phyloP scores from a whole-genome alignment of 2,329 filamentous ascomycete genomes.

The Fusarium brevicatenulatum region DNA sequence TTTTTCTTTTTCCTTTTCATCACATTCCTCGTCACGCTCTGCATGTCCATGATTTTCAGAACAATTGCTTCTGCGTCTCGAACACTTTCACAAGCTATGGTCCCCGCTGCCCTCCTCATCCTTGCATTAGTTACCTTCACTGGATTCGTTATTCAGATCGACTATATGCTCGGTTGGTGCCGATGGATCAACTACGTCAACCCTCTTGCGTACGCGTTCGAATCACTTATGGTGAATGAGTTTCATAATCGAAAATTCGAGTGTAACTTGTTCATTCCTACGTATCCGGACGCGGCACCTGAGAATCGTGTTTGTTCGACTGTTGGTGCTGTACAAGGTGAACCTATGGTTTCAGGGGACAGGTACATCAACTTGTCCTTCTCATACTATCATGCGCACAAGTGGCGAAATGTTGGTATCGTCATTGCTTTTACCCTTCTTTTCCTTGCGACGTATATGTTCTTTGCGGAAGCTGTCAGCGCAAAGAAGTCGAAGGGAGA shows the following conservation, averaged over 20 bases:
- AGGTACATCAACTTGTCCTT: slow-evolving; percentile 56
- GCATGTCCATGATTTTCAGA: slow-evolving; percentile 57
- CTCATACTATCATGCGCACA: slow-evolving; percentile 58
- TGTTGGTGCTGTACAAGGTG: slow-evolving; percentile 58
- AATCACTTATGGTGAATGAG: slow-evolving; percentile 73
- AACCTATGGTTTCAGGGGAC: slow-evolving; percentile 56
- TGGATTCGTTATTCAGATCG: slow-evolving; percentile 56
- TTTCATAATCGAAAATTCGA: slow-evolving; percentile 55
- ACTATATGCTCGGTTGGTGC: slow-evolving; percentile 69
- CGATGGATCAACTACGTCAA: slow-evolving; percentile 74
- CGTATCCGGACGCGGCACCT: slow-evolving; percentile 41
- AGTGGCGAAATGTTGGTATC: slow-evolving; percentile 68
- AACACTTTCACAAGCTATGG: slow-evolving; percentile 59
- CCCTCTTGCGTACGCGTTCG: slow-evolving; percentile 72
- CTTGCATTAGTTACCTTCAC: slow-evolving; percentile 51
- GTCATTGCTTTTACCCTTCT: slow-evolving; percentile 61
- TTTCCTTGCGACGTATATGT: slow-evolving; percentile 59
- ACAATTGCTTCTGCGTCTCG: slow-evolving; percentile 55
- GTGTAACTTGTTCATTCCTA: slow-evolving; percentile 43
- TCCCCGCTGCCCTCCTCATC: slow-evolving; percentile 51
- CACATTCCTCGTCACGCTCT: slow-evolving; percentile 51
- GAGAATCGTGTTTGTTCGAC: slow-evolving; percentile 56
- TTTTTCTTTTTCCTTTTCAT: slow-evolving; percentile 60
- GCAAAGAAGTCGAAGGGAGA: slow-evolving; percentile 69
- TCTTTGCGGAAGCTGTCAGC: slow-evolving; percentile 58